These are phyloP conservation scores for Alternaria sp. DNA, from an alignment of 2,329 filamentous ascomycete species.

Conservation along the genomic window DNA sequence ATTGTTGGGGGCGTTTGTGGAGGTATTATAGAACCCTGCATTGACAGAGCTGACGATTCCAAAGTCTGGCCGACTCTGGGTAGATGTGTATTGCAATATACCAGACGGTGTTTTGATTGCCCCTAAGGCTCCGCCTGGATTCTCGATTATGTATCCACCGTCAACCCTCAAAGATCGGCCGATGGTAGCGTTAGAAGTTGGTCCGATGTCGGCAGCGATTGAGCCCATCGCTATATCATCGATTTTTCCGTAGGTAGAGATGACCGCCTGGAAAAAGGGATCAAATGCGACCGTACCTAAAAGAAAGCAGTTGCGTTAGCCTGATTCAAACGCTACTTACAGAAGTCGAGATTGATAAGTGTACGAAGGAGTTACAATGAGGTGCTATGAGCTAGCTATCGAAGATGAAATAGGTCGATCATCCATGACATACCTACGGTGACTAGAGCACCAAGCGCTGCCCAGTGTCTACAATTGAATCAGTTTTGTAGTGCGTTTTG, in stretches of 20 bases:
- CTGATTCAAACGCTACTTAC: too few relatives aligned
- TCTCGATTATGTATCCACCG: neutral
- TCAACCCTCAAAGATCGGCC: neutral
- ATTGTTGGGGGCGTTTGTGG: neutral
- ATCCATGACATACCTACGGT: neutral
- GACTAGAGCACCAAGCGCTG: neutral
- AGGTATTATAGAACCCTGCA: conserved; percentile 8
- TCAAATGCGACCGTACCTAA: neutral
- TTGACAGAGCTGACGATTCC: conserved; percentile 16
- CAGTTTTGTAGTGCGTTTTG: neutral
- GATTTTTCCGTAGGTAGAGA: neutral
- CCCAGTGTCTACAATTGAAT: neutral
- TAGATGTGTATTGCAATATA: neutral
- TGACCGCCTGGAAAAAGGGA: neutral
- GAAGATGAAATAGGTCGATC: neutral
- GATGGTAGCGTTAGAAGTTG: neutral
- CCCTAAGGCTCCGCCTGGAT: neutral
- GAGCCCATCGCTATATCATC: neutral
- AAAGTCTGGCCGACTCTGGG: conserved; percentile 9
- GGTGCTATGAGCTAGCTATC: neutral
- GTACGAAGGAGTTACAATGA: too few relatives aligned
- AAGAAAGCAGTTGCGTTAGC: too few relatives aligned
- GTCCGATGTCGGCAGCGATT: neutral
- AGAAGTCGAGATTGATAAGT: too few relatives aligned
- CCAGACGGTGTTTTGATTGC: neutral